Evolutionary conservation across 768 basidiomycete genomes (phyloP), one percentile per base, ranked within the genome.

Genomic region (Jaapia argillacea): DNA sequence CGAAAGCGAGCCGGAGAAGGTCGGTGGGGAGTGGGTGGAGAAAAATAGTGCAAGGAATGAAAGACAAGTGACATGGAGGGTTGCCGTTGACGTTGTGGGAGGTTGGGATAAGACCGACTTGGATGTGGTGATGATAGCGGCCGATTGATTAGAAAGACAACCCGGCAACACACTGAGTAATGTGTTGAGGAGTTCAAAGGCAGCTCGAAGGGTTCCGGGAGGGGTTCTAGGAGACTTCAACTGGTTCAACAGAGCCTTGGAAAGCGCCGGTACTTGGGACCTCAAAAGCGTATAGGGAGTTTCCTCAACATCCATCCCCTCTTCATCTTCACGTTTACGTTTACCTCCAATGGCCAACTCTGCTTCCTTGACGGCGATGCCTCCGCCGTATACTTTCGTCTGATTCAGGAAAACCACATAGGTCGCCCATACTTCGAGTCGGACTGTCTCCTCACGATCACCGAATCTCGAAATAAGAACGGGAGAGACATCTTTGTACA

Each of bases 361-460:
- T 13, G 61, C 62, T 51, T 69, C 77, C 39, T 72, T 72, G 42
- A 55, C 61, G 48, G 77, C 77, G 1, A 74, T 67, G 2, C 74
- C 58, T 6, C 80, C 80, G 14, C 84, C 87, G 47, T 90, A 91
- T 38, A 88, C 68, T 18, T 73, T 70, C 1, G 91, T 93, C 63
- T 94, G 93, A 41, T 73, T 85, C 31, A 99, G 72, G 7, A 99
- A 72, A 1, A 73, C 65, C 25, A 74, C 76, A 56, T 93, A 93
- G 1, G 94, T 84, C 0, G 81, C 70, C 84, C 94, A 93, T 13
- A 98, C 72, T 58, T 99, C 96, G 23, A 96, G 66, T 24, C 86
- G 77, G 24, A 98, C 96, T 3, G 87, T 94, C 55, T 92, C 85
- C 63, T 99, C 96, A 36, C 96, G 82, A 59, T 99, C 96, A 31